Evolutionary conservation across 495 filamentous ascomycete genomes (phyloP), one percentile per base, ranked within the genome.

Genomic region (Penicillium fimorum): DNA sequence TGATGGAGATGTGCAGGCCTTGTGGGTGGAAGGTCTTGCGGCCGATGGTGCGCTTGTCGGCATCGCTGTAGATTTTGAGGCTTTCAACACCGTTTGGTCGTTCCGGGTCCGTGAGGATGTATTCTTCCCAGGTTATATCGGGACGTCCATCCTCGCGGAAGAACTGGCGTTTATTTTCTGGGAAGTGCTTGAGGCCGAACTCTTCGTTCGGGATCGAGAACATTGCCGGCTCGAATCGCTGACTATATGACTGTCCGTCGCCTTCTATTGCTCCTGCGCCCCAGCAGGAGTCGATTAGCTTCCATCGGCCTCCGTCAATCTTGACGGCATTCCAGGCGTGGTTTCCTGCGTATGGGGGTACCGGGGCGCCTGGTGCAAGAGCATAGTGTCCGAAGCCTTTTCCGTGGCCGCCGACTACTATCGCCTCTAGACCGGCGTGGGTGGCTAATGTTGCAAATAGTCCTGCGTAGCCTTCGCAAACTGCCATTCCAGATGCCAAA

Each of bases 271-370:
- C 64, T 11, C 94, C 94, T 0, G 93, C 91, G 38, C 94, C 94
- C 94, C 94, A 98, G 68, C 94, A 97, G 3, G 85, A 58, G 63
- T 98, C 94, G 38, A 97, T 77, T 4, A 97, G 79, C 70, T 97
- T 96, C 93, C 93, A 98, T 56, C 86, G 82, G 2, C 87, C 87
- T 40, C 84, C 79, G 57, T 96, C 92, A 53, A 97, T 91, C 45
- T 82, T 81, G 17, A 97, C 89, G 0, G 87, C 94, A 63, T 93
- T 97, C 94, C 94, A 98, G 7, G 94, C 94, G 71, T 98, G 90
- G 41, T 80, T 82, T 4, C 71, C 69, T 1, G 76, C 61, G 57
- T 85, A 79, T 0, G 84, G 78, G 1, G 92, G 90, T 0, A 84
- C 50, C 0, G 76, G 66, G 12, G 84, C 71, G 5, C 84, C 86